Evolutionary conservation across 2,329 filamentous ascomycete species (phyloP).

Genomic region (Zopfia rhizophila): DNA sequence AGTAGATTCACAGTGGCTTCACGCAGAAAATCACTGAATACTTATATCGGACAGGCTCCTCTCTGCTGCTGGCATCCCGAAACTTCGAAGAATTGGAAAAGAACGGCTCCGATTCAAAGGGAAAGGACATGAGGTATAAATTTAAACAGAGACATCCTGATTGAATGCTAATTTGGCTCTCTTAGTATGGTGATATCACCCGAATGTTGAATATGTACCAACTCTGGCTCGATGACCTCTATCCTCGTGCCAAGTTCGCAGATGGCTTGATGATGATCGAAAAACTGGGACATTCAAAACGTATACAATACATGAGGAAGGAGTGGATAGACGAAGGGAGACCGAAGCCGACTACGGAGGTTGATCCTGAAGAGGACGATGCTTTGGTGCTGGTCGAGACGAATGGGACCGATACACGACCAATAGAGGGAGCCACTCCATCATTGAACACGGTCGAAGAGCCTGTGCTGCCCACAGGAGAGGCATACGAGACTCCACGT

Average conservation of each 20-base stretch:
- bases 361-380: conserved; percentile 42
- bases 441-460: conserved; percentile 7
- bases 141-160: background rate
- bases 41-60: conserved; percentile 69
- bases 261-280: conserved; percentile 92
- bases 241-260: conserved; percentile 91
- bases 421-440: conserved; percentile 9
- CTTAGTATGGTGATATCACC: conserved; percentile 82
- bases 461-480: conserved; percentile 3
- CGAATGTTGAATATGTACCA: conserved; percentile 91
- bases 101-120: conserved; percentile 83
- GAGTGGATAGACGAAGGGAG: conserved; percentile 85
- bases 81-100: conserved; percentile 76
- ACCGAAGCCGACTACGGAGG: conserved; percentile 55
- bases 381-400: conserved; percentile 22
- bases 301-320: conserved; percentile 76
- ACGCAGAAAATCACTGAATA: background rate
- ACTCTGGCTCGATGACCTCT: conserved; percentile 95
- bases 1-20: conserved; percentile 11
- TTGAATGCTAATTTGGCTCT: background rate
- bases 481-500: conserved; percentile 5
- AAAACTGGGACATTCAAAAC: conserved; percentile 87
- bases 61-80: conserved; percentile 84
- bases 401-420: background rate
- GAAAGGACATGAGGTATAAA: conserved; percentile 85